These are phyloP conservation scores for Persicaria tinctoria DNA, from an alignment of 148 eudicot species.

Conservation along the genomic window DNA sequence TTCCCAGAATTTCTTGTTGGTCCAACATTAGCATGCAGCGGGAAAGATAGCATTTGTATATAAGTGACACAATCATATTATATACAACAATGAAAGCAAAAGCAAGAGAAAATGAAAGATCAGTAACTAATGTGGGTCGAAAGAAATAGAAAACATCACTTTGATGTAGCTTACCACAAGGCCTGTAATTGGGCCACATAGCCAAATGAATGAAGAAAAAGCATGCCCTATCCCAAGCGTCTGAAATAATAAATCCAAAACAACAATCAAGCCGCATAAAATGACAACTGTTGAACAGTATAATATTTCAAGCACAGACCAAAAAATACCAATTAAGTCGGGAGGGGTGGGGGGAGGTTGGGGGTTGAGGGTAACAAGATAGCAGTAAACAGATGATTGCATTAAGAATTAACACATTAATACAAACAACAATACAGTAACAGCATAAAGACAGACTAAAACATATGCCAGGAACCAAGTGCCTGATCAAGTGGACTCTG, in stretches of 20 bases:
- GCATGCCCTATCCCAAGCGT: constrained; percentile 95
- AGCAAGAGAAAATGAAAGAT: not conserved
- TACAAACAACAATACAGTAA: not conserved
- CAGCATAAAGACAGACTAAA: not conserved
- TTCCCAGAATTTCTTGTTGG: not conserved
- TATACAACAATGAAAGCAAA: too few relatives aligned
- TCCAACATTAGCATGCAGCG: not conserved
- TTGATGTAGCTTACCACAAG: constrained; percentile 74
- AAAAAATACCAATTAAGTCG: not conserved
- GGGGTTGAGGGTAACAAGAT: not conserved
- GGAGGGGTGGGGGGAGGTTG: not conserved
- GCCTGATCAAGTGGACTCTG: not conserved
- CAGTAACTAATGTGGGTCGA: not conserved
- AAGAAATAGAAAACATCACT: constrained; percentile 1
- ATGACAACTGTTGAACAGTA: not conserved
- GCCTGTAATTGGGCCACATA: constrained; percentile 98
- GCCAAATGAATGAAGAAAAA: constrained; percentile 97
- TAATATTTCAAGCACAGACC: not conserved
- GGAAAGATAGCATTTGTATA: not conserved
- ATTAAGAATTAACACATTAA: not conserved
- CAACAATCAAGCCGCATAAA: constrained; percentile 11
- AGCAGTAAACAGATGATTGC: not conserved
- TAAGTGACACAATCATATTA: not conserved
- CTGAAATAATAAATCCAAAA: constrained; percentile 42
- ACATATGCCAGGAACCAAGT: not conserved